These are phyloP conservation scores for Cardamine resedifolia DNA, from an alignment of 345 rosid species.

Conservation along the genomic window DNA sequence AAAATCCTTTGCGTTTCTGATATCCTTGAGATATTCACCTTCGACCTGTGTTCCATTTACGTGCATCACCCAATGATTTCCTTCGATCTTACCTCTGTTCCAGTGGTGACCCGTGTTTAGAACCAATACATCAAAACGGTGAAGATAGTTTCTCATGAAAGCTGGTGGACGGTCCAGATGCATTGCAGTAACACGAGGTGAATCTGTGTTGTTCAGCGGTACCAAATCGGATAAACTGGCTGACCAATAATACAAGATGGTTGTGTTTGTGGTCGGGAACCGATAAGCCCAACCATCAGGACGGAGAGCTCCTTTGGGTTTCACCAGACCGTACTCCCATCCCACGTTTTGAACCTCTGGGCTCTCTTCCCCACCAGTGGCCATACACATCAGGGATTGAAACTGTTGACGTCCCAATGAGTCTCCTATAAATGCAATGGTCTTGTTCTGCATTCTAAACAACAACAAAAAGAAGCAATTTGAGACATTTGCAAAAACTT, in stretches of 20 bases:
- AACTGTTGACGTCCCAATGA: constrained; percentile 82
- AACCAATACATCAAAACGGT: constrained; percentile 56
- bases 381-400: constrained; percentile 80
- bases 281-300: constrained; percentile 76
- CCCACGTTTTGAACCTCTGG: constrained; percentile 62
- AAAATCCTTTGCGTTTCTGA: constrained; percentile 56
- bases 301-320: constrained; percentile 52
- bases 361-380: constrained; percentile 57
- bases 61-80: constrained; percentile 70
- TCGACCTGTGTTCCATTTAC: constrained; percentile 50
- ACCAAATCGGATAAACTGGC: constrained; percentile 57
- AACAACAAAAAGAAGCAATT: constrained; percentile 13
- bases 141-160: constrained; percentile 56
- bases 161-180: constrained; percentile 76
- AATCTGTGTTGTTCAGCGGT: constrained; percentile 45
- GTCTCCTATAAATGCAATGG: constrained; percentile 83
- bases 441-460: constrained; percentile 69
- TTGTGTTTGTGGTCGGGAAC: constrained; percentile 62
- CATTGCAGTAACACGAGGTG: constrained; percentile 50
- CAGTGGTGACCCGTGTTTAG: constrained; percentile 88
- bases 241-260: constrained; percentile 76
- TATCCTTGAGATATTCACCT: constrained; percentile 41
- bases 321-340: constrained; percentile 56
- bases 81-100: constrained; percentile 72
- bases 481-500: neutral